Conservation (phyloP, 2,329 filamentous ascomycete species). For the Diaporthe australafricana region DNA sequence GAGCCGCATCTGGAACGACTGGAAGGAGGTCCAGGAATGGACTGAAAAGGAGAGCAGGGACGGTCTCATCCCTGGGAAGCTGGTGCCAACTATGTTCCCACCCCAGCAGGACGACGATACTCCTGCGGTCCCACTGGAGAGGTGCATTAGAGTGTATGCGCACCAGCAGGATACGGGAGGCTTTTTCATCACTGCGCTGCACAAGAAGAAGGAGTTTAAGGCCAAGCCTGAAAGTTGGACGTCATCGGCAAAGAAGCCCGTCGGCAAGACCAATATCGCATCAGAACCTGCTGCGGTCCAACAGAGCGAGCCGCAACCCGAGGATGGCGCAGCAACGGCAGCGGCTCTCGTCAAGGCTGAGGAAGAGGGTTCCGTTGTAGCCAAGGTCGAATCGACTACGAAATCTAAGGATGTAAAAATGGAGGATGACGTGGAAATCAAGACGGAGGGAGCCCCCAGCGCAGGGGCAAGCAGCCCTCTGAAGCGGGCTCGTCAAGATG, state of each 20-base stretch:
- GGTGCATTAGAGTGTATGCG: constrained; percentile 93
- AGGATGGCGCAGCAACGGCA: constrained; percentile 23
- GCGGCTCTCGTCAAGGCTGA: constrained; percentile 29
- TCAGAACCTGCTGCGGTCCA: not conserved
- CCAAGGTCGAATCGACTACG: constrained; percentile 34
- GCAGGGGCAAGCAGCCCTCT: constrained; percentile 22
- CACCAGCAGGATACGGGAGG: constrained; percentile 96
- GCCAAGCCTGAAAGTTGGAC: constrained; percentile 76
- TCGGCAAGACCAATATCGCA: not conserved
- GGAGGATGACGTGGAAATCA: constrained; percentile 37
- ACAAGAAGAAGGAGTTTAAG: constrained; percentile 90
- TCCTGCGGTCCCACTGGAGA: constrained; percentile 80
- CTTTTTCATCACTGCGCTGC: constrained; percentile 96
- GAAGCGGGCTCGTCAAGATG: constrained; percentile 38
- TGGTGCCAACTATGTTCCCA: constrained; percentile 89
- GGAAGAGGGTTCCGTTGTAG: constrained; percentile 25
- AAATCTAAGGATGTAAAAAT: constrained; percentile 40
- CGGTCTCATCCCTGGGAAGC: constrained; percentile 70
- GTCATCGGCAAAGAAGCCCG: constrained; percentile 29
- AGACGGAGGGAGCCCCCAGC: not conserved
- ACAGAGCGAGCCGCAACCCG: constrained; percentile 22
- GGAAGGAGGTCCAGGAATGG: constrained; percentile 82
- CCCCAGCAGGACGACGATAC: constrained; percentile 63
- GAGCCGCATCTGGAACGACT: constrained; percentile 81
- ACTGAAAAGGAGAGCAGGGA: constrained; percentile 68